Base-by-base conservation (phyloP, 1,139 yeast genomes). In the Pichia sp. region DNA sequence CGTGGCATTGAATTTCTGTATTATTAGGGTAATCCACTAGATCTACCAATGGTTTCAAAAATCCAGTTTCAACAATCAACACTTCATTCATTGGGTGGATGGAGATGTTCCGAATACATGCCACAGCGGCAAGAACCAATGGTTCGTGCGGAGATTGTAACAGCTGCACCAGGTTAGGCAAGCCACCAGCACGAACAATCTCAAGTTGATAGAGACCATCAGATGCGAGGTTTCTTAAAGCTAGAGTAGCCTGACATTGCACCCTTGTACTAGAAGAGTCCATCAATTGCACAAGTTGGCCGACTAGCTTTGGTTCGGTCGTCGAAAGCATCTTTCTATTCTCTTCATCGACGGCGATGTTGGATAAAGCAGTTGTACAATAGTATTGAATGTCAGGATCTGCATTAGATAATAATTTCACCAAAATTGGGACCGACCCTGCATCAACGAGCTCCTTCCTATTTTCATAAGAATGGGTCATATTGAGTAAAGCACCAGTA, bases 361-460 rank as follows among this genome's bases (percentile, higher is more conserved):
- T 91, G 23, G 96, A 85, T 48, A 91, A 69, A 0, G 98, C 97
- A 3, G 99, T 91, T 14, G 98, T 91, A 66, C 98, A 91, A 59
- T 91, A 91, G 60, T 93, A 91, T 62, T 93, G 99, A 29, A 91
- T 97, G 58, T 91, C 98, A 4, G 96, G 86, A 59, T 91, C 99
- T 18, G 80, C 74, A 35, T 88, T 82, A 2, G 93, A 74, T 46
- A 91, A 67, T 43, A 93, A 67, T n/a, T 94, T 79, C 10, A 91
- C 97, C 41, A 91, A 69, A 8, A 91, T 96, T 1, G 98, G 98
- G 6, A 91, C 95, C 7, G 98, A 96, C 29, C 97, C 98, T 3
- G 98, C 97, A 58, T 85, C 87, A 34, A 91, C 98, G 47, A 91
- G 69, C 60, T 93, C 97, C 59, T 84, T 93, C 62, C 99, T 78